phyloP scores from a whole-genome alignment of 1,139 yeast genomes.

The Yamadazyma pseudoaaseri region DNA sequence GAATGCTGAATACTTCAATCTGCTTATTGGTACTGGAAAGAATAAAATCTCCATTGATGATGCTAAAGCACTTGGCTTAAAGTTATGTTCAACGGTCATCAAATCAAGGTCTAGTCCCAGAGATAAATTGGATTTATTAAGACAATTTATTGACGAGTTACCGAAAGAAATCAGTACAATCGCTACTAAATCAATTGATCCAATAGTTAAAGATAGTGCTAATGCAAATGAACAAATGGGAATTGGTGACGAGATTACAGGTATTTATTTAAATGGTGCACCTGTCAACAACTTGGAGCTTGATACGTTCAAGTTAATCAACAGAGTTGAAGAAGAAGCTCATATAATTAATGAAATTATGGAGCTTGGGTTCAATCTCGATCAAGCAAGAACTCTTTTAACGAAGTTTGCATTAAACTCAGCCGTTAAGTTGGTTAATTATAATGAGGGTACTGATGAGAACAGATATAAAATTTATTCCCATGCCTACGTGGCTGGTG shows the following conservation, averaged over 20 bases:
- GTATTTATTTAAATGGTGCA: slow-evolving; percentile 65
- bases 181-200: slow-evolving; percentile 7
- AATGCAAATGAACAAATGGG: slow-evolving; percentile 32
- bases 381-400: slow-evolving; percentile 38
- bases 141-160: slow-evolving; percentile 42
- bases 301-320: slow-evolving; percentile 44
- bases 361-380: slow-evolving; percentile 33
- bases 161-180: slow-evolving; percentile 34
- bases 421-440: slow-evolving; percentile 35
- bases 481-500: slow-evolving; percentile 28
- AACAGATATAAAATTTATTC: slow-evolving; percentile 37
- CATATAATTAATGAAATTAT: slow-evolving; percentile 25
- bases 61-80: slow-evolving; percentile 36
- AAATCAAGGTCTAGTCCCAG: slow-evolving; percentile 8
- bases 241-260: slow-evolving; percentile 39
- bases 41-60: slow-evolving; percentile 1
- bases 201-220: slow-evolving; percentile 20
- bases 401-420: slow-evolving; percentile 45
- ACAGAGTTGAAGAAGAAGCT: slow-evolving; percentile 37
- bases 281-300: slow-evolving; percentile 41
- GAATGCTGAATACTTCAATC: background rate
- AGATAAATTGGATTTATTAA: slow-evolving; percentile 29
- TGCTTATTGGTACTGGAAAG: background rate
- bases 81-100: slow-evolving; percentile 45
- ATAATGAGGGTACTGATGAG: slow-evolving; percentile 37